phyloP scores from a whole-genome alignment of 805 yeast genomes.

The Candida arabinofermentans region DNA sequence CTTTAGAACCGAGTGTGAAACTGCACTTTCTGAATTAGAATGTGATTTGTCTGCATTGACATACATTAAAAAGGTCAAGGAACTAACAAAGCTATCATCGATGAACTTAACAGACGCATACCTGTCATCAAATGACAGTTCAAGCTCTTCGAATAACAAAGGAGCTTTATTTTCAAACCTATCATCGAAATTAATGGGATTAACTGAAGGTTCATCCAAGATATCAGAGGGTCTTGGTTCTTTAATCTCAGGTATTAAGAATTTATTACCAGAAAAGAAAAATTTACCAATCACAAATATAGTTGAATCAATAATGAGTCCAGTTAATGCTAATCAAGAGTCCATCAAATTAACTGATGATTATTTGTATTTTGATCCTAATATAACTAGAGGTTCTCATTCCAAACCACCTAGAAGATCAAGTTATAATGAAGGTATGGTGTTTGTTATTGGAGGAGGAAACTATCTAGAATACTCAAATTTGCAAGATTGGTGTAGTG shows the following conservation, averaged over 20 bases:
- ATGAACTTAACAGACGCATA: slow-evolving; percentile 34
- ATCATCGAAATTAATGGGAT: slow-evolving; percentile 72
- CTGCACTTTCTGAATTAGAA: slow-evolving; percentile 48
- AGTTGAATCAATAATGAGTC: slow-evolving; percentile 90
- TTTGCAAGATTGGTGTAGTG: slow-evolving; percentile 76
- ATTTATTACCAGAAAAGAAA: slow-evolving; percentile 81
- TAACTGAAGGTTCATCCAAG: slow-evolving; percentile 63
- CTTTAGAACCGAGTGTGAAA: slow-evolving; percentile 58
- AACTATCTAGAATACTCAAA: slow-evolving; percentile 92
- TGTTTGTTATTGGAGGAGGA: slow-evolving; percentile 96
- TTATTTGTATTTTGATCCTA: slow-evolving; percentile 87
- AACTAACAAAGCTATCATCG: slow-evolving; percentile 52
- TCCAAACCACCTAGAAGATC: slow-evolving; percentile 85
- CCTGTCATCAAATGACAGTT: slow-evolving; percentile 14
- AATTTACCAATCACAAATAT: slow-evolving; percentile 85
- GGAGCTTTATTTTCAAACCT: slow-evolving; percentile 64
- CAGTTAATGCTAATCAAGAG: slow-evolving; percentile 55
- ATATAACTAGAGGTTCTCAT: slow-evolving; percentile 79
- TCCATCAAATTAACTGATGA: slow-evolving; percentile 80
- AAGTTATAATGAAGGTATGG: slow-evolving; percentile 74
- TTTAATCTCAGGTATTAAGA: slow-evolving; percentile 81
- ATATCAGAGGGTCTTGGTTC: slow-evolving; percentile 88
- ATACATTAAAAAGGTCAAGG: slow-evolving; percentile 79
- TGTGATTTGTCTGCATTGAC: slow-evolving; percentile 62
- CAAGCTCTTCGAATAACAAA: slow-evolving; percentile 31